phyloP scores from a whole-genome alignment of 305 asterid genomes.

The Euphrasia arctica region DNA sequence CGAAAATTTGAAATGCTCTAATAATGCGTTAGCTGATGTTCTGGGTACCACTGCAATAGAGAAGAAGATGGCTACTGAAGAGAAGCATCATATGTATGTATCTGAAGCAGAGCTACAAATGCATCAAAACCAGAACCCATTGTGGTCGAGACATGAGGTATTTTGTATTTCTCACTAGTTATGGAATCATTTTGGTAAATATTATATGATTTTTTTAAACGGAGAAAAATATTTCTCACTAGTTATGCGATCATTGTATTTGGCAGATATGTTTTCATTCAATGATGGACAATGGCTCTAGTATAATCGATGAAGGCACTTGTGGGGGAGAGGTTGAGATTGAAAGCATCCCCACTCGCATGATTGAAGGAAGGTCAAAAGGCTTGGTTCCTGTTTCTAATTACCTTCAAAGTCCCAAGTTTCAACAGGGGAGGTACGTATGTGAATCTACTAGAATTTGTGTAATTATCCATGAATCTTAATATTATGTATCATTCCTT shows the following conservation, averaged over 20 bases:
- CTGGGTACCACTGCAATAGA: constrained; percentile 23
- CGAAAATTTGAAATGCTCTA: constrained; percentile 40
- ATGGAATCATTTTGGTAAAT: constrained; percentile 21
- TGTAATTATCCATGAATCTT: constrained; percentile 5
- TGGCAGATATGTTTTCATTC: constrained; percentile 68
- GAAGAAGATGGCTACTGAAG: constrained; percentile 42
- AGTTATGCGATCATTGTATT: not conserved
- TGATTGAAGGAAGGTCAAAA: constrained; percentile 68
- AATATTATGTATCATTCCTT: not conserved
- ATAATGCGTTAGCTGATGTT: constrained; percentile 29
- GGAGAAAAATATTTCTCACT: too few species aligned
- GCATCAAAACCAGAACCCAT: constrained; percentile 62
- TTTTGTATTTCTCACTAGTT: constrained; percentile 2
- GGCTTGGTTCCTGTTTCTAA: constrained; percentile 78
- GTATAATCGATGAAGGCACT: constrained; percentile 30
- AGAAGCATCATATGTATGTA: constrained; percentile 68
- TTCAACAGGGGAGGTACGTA: constrained; percentile 64
- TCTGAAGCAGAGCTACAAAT: constrained; percentile 87
- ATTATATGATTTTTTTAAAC: constrained; percentile 14
- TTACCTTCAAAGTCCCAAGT: constrained; percentile 57
- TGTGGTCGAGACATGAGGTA: constrained; percentile 85
- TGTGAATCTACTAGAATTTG: not conserved
- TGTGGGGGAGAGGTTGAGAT: constrained; percentile 74
- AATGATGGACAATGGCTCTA: constrained; percentile 40
- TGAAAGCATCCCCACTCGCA: constrained; percentile 55